Evolutionary conservation across 148 eudicot species (phyloP).

Genomic region (Gaultheria prostrata): DNA sequence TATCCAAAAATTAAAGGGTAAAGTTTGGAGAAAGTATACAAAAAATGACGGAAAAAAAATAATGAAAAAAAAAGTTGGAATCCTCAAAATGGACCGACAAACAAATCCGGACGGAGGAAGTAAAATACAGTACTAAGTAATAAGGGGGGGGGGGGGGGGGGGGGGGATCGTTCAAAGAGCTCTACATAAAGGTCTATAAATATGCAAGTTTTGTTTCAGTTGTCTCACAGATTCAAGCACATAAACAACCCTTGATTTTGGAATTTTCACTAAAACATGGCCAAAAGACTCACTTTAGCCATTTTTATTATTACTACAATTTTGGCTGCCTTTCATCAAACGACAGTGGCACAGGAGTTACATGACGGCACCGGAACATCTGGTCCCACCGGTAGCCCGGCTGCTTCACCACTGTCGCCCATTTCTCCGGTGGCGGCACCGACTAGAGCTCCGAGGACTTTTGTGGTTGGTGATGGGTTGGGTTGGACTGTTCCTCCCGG

Average conservation of each 20-base stretch:
- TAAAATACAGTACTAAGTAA: too few species aligned
- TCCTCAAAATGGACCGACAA: too few species aligned
- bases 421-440: neutral
- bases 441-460: neutral
- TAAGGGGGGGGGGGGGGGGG: too few species aligned
- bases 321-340: neutral
- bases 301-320: neutral
- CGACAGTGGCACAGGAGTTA: neutral
- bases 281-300: neutral
- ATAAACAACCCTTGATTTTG: neutral
- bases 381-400: conserved; percentile 17
- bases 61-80: too few species aligned
- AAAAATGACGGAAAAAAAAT: too few species aligned
- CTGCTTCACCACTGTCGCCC: neutral
- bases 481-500: conserved; percentile 21
- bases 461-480: conserved; percentile 22
- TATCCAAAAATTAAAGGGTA: too few species aligned
- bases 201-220: neutral
- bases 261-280: neutral
- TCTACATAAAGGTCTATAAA: neutral
- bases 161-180: neutral
- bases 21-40: too few species aligned
- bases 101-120: too few species aligned
- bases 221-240: neutral
- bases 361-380: conserved; percentile 20